A percentile compares a stretch with the other conserved stretches of the same genome.
Evolutionary conservation across 2,329 filamentous ascomycete species (phyloP).

Genomic region (Arachnopeziza araneosa): DNA sequence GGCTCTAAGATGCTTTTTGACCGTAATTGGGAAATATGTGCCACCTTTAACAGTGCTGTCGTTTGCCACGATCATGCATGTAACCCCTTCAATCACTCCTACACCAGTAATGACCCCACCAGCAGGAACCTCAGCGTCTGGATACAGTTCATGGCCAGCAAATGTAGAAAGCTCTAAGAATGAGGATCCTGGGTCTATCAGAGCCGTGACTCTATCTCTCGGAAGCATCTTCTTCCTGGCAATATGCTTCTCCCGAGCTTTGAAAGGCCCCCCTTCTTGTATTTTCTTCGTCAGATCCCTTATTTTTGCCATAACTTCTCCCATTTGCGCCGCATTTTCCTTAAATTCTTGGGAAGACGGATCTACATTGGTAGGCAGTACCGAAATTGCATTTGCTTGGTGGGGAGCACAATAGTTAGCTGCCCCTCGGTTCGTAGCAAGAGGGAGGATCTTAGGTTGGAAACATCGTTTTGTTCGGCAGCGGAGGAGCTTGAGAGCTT

Average conservation of each 20-base stretch:
- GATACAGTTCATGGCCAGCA: constrained; percentile 80
- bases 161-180: constrained; percentile 94
- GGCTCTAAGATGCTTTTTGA: constrained; percentile 93
- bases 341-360: constrained; percentile 70
- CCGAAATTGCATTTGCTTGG: constrained; percentile 77
- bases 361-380: constrained; percentile 72
- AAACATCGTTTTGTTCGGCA: constrained; percentile 35
- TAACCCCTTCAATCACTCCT: constrained; percentile 83
- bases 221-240: constrained; percentile 91
- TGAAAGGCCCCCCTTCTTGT: constrained; percentile 70
- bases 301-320: constrained; percentile 62
- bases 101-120: constrained; percentile 92
- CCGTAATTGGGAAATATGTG: constrained; percentile 93
- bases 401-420: constrained; percentile 76
- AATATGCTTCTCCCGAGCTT: constrained; percentile 82
- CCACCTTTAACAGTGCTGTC: constrained; percentile 97
- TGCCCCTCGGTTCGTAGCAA: constrained; percentile 33
- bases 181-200: constrained; percentile 83
- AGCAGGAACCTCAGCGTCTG: constrained; percentile 79
- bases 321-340: constrained; percentile 77
- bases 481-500: constrained; percentile 40
- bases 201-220: constrained; percentile 76
- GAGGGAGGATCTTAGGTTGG: constrained; percentile 19
- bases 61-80: constrained; percentile 90
- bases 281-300: constrained; percentile 65